phyloP scores from a whole-genome alignment of 805 yeast genomes.

The Jamesozyma spencerorum region DNA sequence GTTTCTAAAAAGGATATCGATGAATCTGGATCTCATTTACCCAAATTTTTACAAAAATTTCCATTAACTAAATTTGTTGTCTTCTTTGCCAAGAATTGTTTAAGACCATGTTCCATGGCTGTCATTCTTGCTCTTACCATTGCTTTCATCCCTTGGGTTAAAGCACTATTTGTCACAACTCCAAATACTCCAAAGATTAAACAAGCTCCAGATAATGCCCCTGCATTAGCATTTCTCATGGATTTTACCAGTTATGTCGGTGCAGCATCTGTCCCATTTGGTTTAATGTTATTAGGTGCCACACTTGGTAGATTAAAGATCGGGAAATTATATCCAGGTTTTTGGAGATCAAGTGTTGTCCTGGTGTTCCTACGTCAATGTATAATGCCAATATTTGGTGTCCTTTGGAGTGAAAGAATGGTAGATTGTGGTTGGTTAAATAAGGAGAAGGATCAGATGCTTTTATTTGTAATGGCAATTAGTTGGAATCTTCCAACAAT shows the following conservation, averaged over 20 bases:
- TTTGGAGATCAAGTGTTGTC: slow-evolving; percentile 52
- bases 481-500: slow-evolving; percentile 83
- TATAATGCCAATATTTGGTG: slow-evolving; percentile 74
- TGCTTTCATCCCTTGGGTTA: slow-evolving; percentile 83
- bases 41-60: slow-evolving; percentile 21
- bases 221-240: slow-evolving; percentile 80
- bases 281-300: slow-evolving; percentile 76
- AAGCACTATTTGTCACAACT: slow-evolving; percentile 56
- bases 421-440: slow-evolving; percentile 59
- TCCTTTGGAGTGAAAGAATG: slow-evolving; percentile 53
- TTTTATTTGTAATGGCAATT: slow-evolving; percentile 66
- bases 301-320: slow-evolving; percentile 72
- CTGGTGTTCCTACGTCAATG: slow-evolving; percentile 53
- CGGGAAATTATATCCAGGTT: slow-evolving; percentile 53
- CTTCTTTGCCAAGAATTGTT: slow-evolving; percentile 42
- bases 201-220: slow-evolving; percentile 76
- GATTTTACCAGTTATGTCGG: slow-evolving; percentile 75
- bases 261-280: slow-evolving; percentile 84
- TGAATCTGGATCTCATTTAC: slow-evolving; percentile 24
- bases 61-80: slow-evolving; percentile 23
- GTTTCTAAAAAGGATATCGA: slow-evolving; percentile 25
- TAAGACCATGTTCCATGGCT: slow-evolving; percentile 66
- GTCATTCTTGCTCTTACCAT: slow-evolving; percentile 55
- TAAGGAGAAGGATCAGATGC: slow-evolving; percentile 38
- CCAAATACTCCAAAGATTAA: slow-evolving; percentile 39